Conservation (phyloP, 345 rosid genomes). For the Melastoma malabathricum region DNA sequence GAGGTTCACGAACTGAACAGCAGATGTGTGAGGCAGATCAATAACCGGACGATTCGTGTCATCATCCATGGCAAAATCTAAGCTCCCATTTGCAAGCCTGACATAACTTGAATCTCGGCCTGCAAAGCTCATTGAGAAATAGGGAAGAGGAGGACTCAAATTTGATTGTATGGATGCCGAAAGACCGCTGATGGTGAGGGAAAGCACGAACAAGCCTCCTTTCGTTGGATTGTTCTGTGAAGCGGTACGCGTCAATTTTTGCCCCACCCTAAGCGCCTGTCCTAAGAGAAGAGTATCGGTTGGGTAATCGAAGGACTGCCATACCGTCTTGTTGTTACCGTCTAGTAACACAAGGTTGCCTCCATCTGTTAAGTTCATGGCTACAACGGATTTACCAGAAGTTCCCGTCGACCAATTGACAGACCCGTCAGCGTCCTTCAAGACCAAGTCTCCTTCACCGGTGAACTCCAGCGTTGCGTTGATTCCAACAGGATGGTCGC, state of each 20-base stretch:
- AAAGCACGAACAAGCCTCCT: slow-evolving; percentile 7
- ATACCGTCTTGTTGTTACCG: too few species aligned
- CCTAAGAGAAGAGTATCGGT: too few species aligned
- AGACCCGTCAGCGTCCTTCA: too few species aligned
- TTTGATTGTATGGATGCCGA: slow-evolving; percentile 7
- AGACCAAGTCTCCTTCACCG: too few species aligned
- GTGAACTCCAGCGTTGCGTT: too few species aligned
- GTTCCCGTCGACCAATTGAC: too few species aligned
- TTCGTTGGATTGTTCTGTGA: slow-evolving; percentile 5
- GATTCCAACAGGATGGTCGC: too few species aligned
- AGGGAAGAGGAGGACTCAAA: slow-evolving; percentile 6
- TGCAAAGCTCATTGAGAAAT: background rate
- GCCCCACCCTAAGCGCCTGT: too few species aligned
- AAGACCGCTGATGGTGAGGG: slow-evolving; percentile 6
- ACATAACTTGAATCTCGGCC: background rate
- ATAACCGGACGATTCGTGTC: background rate
- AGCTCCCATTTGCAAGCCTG: slow-evolving; percentile 1
- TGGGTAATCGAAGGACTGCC: too few species aligned
- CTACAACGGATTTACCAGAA: too few species aligned
- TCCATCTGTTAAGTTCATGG: too few species aligned
- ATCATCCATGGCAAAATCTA: background rate
- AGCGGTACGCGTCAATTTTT: slow-evolving; percentile 9
- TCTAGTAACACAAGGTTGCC: too few species aligned
- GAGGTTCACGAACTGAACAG: slow-evolving; percentile 11
- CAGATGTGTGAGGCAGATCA: background rate